Evolutionary conservation across 176 grass and related monocot species (phyloP).

Genomic region (Triticum monococcum): DNA sequence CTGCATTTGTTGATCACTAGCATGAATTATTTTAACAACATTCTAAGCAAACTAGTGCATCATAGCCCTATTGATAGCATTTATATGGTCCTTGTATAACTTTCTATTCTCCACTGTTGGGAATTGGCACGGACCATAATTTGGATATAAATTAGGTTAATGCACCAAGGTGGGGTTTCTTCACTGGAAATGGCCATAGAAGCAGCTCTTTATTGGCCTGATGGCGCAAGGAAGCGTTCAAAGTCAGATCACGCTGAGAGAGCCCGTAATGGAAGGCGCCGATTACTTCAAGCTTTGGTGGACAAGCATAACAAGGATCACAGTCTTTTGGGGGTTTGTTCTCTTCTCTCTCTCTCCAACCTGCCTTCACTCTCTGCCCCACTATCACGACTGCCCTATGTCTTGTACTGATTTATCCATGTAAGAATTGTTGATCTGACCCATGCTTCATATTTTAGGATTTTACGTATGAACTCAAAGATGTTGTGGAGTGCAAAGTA

Average conservation of each 20-base stretch:
- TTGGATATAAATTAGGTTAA: too few relatives aligned
- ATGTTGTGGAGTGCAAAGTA: background rate
- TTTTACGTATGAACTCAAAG: slow-evolving; percentile 11
- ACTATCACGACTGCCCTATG: background rate
- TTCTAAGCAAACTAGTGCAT: too few relatives aligned
- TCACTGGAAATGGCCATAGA: too few relatives aligned
- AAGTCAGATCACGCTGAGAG: background rate
- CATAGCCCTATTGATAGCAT: too few relatives aligned
- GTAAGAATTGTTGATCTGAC: background rate
- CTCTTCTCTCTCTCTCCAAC: background rate
- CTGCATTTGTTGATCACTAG: too few relatives aligned
- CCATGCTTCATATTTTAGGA: background rate
- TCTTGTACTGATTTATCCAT: background rate
- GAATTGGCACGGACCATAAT: too few relatives aligned
- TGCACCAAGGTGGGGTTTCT: too few relatives aligned
- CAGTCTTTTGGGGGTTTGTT: background rate
- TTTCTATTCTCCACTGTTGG: too few relatives aligned
- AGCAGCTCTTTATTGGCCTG: too few relatives aligned
- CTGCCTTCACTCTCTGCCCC: too few relatives aligned
- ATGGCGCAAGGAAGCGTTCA: background rate
- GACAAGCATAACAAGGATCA: slow-evolving; percentile 1
- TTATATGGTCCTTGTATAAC: too few relatives aligned
- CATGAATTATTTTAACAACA: too few relatives aligned
- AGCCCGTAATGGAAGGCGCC: background rate
- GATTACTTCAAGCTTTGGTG: background rate